Evolutionary conservation across 2,329 filamentous ascomycete genomes (phyloP).

Genomic region (Penicillium psychrosexuale): DNA sequence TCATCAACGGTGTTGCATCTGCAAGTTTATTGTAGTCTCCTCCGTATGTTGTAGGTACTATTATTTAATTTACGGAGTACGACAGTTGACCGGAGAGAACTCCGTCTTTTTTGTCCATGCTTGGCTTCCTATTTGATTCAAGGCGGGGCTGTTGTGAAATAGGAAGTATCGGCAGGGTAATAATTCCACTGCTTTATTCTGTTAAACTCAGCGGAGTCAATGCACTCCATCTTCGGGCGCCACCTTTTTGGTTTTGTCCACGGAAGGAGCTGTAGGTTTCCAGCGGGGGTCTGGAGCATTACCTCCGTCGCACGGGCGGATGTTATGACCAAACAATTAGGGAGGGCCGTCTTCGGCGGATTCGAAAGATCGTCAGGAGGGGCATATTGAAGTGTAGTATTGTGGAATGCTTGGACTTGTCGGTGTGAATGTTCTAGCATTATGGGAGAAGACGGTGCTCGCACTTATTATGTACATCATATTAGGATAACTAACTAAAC

Average conservation of each 20-base stretch:
- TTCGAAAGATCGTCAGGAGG: conserved; percentile 9
- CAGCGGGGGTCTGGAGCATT: not conserved
- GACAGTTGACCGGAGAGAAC: not conserved
- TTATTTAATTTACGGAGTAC: not conserved
- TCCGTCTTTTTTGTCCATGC: not conserved
- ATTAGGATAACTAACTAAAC: not conserved
- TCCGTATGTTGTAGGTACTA: not conserved
- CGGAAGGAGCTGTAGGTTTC: conserved; percentile 3
- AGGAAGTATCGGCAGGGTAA: conserved; percentile 1
- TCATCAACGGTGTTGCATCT: not conserved
- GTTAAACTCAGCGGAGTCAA: not conserved
- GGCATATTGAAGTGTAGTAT: not conserved
- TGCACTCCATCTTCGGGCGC: not conserved
- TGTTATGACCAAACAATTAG: conserved; percentile 1
- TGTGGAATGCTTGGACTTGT: conserved; percentile 9
- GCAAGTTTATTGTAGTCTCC: not conserved
- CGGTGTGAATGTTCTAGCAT: conserved; percentile 2
- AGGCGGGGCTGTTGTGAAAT: not conserved
- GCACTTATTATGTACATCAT: not conserved
- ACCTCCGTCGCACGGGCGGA: not conserved
- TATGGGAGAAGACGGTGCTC: not conserved
- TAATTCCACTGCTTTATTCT: not conserved
- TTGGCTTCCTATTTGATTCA: not conserved
- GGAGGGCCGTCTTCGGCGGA: conserved; percentile 8
- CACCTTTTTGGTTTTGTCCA: not conserved